phyloP scores from a whole-genome alignment of 345 rosid genomes.

The Populus alba region DNA sequence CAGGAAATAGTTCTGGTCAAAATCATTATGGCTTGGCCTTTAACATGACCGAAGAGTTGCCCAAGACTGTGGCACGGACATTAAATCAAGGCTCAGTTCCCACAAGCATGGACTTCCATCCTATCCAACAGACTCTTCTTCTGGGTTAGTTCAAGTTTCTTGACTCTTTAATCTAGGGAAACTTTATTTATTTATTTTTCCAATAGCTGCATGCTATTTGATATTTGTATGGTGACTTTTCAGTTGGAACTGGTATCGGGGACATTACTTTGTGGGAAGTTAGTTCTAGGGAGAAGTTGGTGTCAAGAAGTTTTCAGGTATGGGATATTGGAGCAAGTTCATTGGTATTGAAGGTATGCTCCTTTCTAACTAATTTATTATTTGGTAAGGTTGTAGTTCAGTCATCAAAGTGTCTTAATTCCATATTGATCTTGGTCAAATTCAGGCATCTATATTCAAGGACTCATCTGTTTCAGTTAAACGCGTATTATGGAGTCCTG shows the following conservation, averaged over 20 bases:
- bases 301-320: constrained; percentile 29
- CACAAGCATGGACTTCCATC: constrained; percentile 52
- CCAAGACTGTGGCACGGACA: constrained; percentile 30
- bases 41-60: constrained; percentile 28
- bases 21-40: constrained; percentile 7
- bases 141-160: constrained; percentile 36
- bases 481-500: constrained; percentile 38
- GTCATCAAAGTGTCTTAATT: not conserved
- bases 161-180: not conserved
- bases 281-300: constrained; percentile 31
- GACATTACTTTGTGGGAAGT: constrained; percentile 44
- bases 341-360: constrained; percentile 35
- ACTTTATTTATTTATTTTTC: not conserved
- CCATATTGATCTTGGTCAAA: constrained; percentile 5
- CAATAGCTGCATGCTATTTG: constrained; percentile 5
- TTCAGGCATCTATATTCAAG: constrained; percentile 36
- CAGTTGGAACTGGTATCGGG: constrained; percentile 41
- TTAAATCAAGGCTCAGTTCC: constrained; percentile 32
- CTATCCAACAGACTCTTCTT: constrained; percentile 37
- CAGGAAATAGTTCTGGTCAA: constrained; percentile 24
- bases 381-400: not conserved
- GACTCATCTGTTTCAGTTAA: constrained; percentile 42
- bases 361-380: not conserved
- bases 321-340: constrained; percentile 39
- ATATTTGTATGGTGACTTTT: constrained; percentile 3